phyloP scores from a whole-genome alignment of 495 filamentous ascomycete genomes.

The Penicillium odoratum region DNA sequence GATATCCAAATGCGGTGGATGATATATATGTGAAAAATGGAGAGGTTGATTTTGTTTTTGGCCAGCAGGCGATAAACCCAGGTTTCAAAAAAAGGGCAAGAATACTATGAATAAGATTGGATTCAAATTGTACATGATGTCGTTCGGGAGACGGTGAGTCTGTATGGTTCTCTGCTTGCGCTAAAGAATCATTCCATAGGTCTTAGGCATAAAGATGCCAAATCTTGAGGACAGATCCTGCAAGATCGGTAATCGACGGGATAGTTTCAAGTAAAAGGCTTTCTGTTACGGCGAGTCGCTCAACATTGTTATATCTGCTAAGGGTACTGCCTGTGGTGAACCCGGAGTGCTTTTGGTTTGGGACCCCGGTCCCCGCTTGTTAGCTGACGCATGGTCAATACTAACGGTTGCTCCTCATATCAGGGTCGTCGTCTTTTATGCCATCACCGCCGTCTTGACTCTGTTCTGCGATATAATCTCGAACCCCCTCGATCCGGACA shows the following conservation, averaged over 20 bases:
- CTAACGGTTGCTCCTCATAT: not conserved
- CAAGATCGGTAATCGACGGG: not conserved
- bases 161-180: no score
- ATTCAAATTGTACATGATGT: no score
- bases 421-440: constrained; percentile 23
- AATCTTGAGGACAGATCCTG: no score
- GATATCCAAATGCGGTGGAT: no score
- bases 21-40: no score
- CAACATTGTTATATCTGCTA: constrained; percentile 19
- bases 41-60: no score
- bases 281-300: constrained; percentile 15
- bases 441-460: constrained; percentile 20
- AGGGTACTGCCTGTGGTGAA: not conserved
- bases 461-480: constrained; percentile 19
- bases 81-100: no score
- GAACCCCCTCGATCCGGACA: constrained; percentile 9
- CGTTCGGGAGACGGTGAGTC: no score
- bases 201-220: no score
- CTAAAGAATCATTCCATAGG: no score
- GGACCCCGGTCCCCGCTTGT: constrained; percentile 24
- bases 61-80: no score
- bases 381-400: constrained; percentile 10
- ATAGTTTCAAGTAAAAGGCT: constrained; percentile 17
- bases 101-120: no score
- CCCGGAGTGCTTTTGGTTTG: constrained; percentile 30